A percentile compares a stretch with the other conserved stretches of the same genome.
Evolutionary conservation across 441 rosid genomes (phyloP).

Genomic region (Arabidopsis lyrata): DNA sequence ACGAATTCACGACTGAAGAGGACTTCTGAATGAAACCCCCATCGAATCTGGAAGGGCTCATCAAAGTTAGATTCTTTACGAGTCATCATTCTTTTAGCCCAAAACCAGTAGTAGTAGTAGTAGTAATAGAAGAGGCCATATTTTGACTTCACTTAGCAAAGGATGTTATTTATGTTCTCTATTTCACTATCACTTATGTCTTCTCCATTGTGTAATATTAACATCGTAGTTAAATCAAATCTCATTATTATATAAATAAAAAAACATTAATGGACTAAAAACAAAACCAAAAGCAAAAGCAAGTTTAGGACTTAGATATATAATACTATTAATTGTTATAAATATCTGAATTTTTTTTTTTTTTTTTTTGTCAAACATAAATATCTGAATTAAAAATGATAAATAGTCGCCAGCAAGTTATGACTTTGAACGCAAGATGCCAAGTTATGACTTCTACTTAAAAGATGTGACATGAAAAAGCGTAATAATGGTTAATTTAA

Average conservation of each 20-base stretch:
- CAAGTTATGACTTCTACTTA: too few species aligned
- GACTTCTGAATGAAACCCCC: slow-evolving; percentile 57
- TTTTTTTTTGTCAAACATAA: too few species aligned
- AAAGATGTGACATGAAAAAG: slow-evolving; percentile 30
- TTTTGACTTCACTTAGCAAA: not conserved
- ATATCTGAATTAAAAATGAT: slow-evolving; percentile 33
- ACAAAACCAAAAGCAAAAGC: slow-evolving; percentile 7
- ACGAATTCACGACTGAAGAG: slow-evolving; percentile 74
- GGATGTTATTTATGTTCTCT: slow-evolving; percentile 1
- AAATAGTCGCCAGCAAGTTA: slow-evolving; percentile 11
- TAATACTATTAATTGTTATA: not conserved
- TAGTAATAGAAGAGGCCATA: slow-evolving; percentile 8
- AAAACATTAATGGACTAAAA: not conserved
- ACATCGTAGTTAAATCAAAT: not conserved
- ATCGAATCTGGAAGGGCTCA: slow-evolving; percentile 17
- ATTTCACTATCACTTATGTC: slow-evolving; percentile 4
- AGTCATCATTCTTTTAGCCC: slow-evolving; percentile 15
- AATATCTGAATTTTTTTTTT: slow-evolving; percentile 34
- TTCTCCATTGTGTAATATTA: slow-evolving; percentile 1
- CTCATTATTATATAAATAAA: too few species aligned
- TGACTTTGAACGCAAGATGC: slow-evolving; percentile 34
- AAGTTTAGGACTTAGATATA: not conserved
- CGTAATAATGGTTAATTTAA: slow-evolving; percentile 20
- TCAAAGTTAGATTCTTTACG: slow-evolving; percentile 20
- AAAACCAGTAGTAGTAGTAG: slow-evolving; percentile 7